Percentiles rank a stretch among this genome's conserved stretches.
phyloP scores from a whole-genome alignment of 1,139 yeast genomes.

The Saccharomyces hybrid region DNA sequence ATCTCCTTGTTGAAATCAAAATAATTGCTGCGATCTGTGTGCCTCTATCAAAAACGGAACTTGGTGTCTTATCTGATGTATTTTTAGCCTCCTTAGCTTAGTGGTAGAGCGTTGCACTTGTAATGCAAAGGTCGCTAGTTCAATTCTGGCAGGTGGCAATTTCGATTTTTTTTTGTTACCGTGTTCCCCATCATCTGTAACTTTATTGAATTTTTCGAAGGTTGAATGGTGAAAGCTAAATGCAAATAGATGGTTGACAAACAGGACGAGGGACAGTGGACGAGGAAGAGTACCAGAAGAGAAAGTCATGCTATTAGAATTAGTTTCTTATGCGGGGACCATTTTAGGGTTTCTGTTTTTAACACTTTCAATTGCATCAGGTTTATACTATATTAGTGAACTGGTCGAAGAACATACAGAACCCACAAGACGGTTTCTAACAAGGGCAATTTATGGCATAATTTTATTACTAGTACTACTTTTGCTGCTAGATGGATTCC shows the following conservation, averaged over 20 bases:
- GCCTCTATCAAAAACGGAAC: no score
- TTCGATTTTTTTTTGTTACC: slow-evolving; percentile 39
- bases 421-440: slow-evolving; percentile 65
- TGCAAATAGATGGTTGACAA: background rate
- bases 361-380: slow-evolving; percentile 74
- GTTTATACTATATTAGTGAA: slow-evolving; percentile 83
- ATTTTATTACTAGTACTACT: slow-evolving; percentile 49
- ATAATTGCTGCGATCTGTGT: no score
- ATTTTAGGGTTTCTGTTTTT: slow-evolving; percentile 68
- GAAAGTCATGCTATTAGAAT: slow-evolving; percentile 40
- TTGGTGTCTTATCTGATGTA: background rate
- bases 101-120: slow-evolving; percentile 91
- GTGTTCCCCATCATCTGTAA: background rate
- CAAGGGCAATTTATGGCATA: slow-evolving; percentile 53
- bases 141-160: slow-evolving; percentile 90
- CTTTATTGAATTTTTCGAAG: background rate
- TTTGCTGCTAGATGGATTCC: slow-evolving; percentile 68
- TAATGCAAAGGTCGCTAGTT: slow-evolving; percentile 93
- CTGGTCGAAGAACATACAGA: slow-evolving; percentile 93
- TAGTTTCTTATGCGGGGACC: slow-evolving; percentile 62
- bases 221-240: background rate
- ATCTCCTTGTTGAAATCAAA: no score
- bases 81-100: slow-evolving; percentile 67
- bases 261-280: background rate
- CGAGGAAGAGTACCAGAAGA: background rate